Evolutionary conservation across 805 yeast genomes (phyloP).

Genomic region (Yarrowia sp.): DNA sequence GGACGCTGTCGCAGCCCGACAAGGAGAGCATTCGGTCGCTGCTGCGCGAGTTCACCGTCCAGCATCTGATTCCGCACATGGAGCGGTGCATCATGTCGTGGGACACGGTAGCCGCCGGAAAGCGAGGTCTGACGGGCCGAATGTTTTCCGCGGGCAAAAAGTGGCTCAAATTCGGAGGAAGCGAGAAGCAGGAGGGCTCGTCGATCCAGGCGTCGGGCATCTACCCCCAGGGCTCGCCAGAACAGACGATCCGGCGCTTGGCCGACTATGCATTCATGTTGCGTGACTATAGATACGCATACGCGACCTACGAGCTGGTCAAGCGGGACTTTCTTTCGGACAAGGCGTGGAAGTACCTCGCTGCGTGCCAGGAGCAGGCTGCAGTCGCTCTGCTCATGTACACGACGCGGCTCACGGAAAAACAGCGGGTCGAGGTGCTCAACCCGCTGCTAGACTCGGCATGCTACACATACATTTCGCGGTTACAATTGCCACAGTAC

Average conservation of each 20-base stretch:
- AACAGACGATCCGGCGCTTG: slow-evolving; percentile 70
- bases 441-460: slow-evolving; percentile 68
- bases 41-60: slow-evolving; percentile 49
- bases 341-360: slow-evolving; percentile 76
- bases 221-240: slow-evolving; percentile 63
- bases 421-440: slow-evolving; percentile 52
- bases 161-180: slow-evolving; percentile 30
- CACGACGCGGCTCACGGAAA: slow-evolving; percentile 37
- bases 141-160: slow-evolving; percentile 65
- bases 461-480: slow-evolving; percentile 68
- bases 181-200: slow-evolving; percentile 4
- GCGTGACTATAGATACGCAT: slow-evolving; percentile 83
- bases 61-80: slow-evolving; percentile 75
- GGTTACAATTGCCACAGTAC: slow-evolving; percentile 66
- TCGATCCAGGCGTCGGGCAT: slow-evolving; percentile 42
- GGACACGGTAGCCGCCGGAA: slow-evolving; percentile 78
- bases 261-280: slow-evolving; percentile 93
- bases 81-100: slow-evolving; percentile 73
- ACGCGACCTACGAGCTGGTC: slow-evolving; percentile 75
- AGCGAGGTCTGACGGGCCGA: slow-evolving; percentile 72
- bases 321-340: slow-evolving; percentile 74
- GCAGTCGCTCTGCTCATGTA: slow-evolving; percentile 69
- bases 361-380: slow-evolving; percentile 86
- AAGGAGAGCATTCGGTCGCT: slow-evolving; percentile 44
- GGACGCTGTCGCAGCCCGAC: slow-evolving; percentile 34